Evolutionary conservation across 1,284 basidiomycete species (phyloP), one percentile per base, ranked within the genome.

Genomic region (Leccinum subfulvum): DNA sequence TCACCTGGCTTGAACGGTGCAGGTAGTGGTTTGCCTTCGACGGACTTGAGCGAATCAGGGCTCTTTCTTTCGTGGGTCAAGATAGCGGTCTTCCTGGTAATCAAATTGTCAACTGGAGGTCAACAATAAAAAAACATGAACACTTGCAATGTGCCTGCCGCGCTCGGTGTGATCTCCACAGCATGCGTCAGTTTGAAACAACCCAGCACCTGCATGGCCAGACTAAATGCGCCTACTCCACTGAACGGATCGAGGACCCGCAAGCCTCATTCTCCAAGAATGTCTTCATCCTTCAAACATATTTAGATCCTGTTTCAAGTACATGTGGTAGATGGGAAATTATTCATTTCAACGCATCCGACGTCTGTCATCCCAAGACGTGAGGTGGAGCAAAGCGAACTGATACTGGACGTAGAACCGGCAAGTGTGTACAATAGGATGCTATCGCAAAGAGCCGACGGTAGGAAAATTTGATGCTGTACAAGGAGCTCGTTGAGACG

Each of bases 121-220:
- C 52, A 35, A 51, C 33, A n/a, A 59, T 16, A 4, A 53, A 18
- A 51, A 44, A 59, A 59, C 13, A 62, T 54, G 18, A 33, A 52
- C 10, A 73, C 82, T 59, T 67, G 89, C 89, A 87, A 73, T 1
- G 90, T 90, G 62, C 76, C 73, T 0, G 87, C 86, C n/a, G 90
- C 87, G 68, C 87, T 90, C 0, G 89, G 87, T 39, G 82, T 78
- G 28, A 89, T 85, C 66, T 92, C 90, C 41, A 90, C 74, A 0
- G 86, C 82, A 77, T 90, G 85, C 0, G 83, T 86, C 2, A 89
- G 70, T 64, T 83, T 79, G 58, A 91, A 66, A 56, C 79, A 81
- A 0, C 81, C 78, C 52, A 79, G 77, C 37, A 82, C 75, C 18
- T 81, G 80, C 72, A 91, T 73, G 0, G 83, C 87, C 23, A 82